Evolutionary conservation across 176 grass and related monocot species (phyloP).

Genomic region (Alloteropsis semialata): DNA sequence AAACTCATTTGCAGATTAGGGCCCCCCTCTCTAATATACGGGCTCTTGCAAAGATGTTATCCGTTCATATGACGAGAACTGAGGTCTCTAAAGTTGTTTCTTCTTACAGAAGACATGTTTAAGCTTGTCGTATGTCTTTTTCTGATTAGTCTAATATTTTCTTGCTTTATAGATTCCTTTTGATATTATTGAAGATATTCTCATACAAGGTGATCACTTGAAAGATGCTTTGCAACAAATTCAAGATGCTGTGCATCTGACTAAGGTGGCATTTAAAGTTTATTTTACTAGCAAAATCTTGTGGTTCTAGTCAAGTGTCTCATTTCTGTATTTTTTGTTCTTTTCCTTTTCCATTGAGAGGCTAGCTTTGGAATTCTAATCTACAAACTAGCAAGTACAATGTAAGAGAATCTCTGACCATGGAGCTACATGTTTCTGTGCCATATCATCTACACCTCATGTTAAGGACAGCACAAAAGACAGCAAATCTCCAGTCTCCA

Average conservation of each 20-base stretch:
- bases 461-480: neutral
- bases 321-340: neutral
- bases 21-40: constrained; percentile 70
- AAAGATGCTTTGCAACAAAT: constrained; percentile 74
- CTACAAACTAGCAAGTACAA: neutral
- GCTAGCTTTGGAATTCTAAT: neutral
- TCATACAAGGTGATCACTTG: constrained; percentile 76
- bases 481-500: neutral
- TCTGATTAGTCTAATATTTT: neutral
- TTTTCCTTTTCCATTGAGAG: neutral
- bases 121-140: neutral
- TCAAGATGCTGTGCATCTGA: constrained; percentile 74
- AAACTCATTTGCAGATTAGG: constrained; percentile 53
- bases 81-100: constrained; percentile 38
- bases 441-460: neutral
- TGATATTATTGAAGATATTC: constrained; percentile 77
- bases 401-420: neutral
- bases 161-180: constrained; percentile 56
- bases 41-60: constrained; percentile 76
- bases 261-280: constrained; percentile 47
- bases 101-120: neutral
- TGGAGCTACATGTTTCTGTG: neutral
- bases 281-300: neutral
- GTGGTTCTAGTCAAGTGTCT: neutral
- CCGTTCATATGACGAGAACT: constrained; percentile 52